Evolutionary conservation across 176 grass and related monocot genomes (phyloP), one percentile per base, ranked within the genome.

Genomic region (Stipa capillata): DNA sequence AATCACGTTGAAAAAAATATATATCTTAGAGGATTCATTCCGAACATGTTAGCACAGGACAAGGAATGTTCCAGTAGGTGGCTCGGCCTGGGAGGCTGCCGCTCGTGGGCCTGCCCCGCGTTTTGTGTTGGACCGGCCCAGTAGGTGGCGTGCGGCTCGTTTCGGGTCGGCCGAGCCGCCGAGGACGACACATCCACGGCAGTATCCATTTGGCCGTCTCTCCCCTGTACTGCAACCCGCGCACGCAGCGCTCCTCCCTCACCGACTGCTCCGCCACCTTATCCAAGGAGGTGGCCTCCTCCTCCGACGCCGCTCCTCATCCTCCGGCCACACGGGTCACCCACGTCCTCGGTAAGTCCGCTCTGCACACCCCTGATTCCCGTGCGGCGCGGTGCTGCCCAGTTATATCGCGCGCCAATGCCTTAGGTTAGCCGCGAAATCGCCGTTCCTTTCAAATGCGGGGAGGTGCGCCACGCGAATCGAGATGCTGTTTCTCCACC

Each of bases 321-420:
- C 35, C 50, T 37, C 78, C 37, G 78, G 65, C 16, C 65, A 51
- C 48, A 55, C 64, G 37, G 49, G 8, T 58, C 27, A 8, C 65
- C 51, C n/a, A n/a, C n/a, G n/a, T 69, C 35, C 35, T 31, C 50
- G 78, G 78, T 81, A 81, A 70, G 74, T n/a, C n/a, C n/a, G n/a
- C n/a, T n/a, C n/a, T n/a, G n/a, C n/a, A n/a, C 28, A 9, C 11
- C 8, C 7, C 61, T 11, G 34, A 42, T 69, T 40, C 78, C 49
- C 47, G 21, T 42, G 25, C 3, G n/a, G 12, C 5, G 28, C n/a
- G n/a, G 17, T 36, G 34, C 18, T 1, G 17, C 17, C 63, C 36
- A 42, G 63, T 24, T 41, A 25, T n/a, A n/a, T 13, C 33, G 43
- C 28, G 43, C 3, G 4, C 42, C 20, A 3, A 43, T 67, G 37